Conservation (phyloP, 768 basidiomycete species). For the Russula sp. region DNA sequence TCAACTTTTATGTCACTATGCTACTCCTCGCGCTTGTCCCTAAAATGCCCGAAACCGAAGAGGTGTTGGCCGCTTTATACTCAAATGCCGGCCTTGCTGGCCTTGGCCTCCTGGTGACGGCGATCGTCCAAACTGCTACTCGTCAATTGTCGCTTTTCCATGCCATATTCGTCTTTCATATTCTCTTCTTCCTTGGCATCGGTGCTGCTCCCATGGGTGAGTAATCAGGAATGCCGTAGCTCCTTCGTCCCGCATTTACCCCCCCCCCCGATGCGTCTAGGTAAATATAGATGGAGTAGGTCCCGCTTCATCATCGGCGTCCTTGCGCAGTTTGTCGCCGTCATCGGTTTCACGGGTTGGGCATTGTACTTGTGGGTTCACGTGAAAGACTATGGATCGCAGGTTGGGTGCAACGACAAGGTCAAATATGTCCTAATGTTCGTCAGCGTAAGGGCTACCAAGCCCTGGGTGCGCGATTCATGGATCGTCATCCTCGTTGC, state of each 20-base stretch:
- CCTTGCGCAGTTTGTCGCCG: neutral
- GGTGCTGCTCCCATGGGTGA: conserved; percentile 9
- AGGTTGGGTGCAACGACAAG: neutral
- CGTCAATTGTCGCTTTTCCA: conserved; percentile 7
- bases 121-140: conserved; percentile 3
- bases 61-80: neutral
- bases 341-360: conserved; percentile 12
- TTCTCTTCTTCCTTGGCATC: conserved; percentile 17
- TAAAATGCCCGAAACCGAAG: conserved; percentile 2
- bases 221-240: neutral
- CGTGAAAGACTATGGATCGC: neutral
- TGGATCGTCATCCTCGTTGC: conserved; percentile 9
- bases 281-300: conserved; percentile 16
- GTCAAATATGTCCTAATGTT: conserved; percentile 18
- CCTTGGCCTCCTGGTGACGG: conserved; percentile 16
- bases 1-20: conserved; percentile 19
- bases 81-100: conserved; percentile 5
- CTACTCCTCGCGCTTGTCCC: conserved; percentile 9
- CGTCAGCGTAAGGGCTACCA: conserved; percentile 3
- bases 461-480: conserved; percentile 1
- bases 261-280: neutral
- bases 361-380: conserved; percentile 8
- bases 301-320: conserved; percentile 10
- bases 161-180: conserved; percentile 13
- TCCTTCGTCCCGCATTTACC: neutral